These are phyloP conservation scores for Podila horticola DNA, from an alignment of 192 early-diverging fungal species.

Conservation along the genomic window DNA sequence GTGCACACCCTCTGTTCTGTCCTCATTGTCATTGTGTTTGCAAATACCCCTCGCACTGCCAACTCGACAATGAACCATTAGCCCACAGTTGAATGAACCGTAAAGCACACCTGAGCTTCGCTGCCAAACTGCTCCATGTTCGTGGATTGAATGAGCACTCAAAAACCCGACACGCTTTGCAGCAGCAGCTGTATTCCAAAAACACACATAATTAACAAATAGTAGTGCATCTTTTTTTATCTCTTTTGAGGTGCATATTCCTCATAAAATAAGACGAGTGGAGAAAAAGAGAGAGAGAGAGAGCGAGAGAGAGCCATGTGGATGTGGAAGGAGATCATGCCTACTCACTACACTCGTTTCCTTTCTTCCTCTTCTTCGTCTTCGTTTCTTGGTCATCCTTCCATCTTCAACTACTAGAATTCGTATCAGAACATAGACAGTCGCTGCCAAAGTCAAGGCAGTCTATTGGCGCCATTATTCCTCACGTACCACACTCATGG, in stretches of 20 bases:
- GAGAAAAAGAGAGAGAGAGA: neutral
- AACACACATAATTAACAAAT: neutral
- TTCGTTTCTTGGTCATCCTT: neutral
- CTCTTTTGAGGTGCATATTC: too few relatives aligned
- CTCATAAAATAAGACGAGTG: neutral
- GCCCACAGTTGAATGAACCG: neutral
- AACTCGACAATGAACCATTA: neutral
- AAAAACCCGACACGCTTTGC: neutral
- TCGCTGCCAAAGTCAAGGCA: slow-evolving; percentile 22
- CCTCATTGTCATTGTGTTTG: neutral
- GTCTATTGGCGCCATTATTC: slow-evolving; percentile 18
- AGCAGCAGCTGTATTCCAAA: neutral
- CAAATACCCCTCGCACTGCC: neutral
- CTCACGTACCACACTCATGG: slow-evolving; percentile 26
- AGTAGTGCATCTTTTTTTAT: neutral
- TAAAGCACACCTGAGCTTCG: neutral
- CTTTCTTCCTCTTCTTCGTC: neutral
- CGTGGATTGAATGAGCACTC: neutral
- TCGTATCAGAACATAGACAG: slow-evolving; percentile 12
- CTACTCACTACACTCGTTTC: neutral
- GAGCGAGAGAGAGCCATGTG: neutral
- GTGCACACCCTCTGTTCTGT: too few relatives aligned
- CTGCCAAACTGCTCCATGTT: neutral
- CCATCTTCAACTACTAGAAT: slow-evolving; percentile 14
- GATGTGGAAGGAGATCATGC: too few relatives aligned